phyloP scores from a whole-genome alignment of 768 basidiomycete genomes.

The Pisolithus sp. region DNA sequence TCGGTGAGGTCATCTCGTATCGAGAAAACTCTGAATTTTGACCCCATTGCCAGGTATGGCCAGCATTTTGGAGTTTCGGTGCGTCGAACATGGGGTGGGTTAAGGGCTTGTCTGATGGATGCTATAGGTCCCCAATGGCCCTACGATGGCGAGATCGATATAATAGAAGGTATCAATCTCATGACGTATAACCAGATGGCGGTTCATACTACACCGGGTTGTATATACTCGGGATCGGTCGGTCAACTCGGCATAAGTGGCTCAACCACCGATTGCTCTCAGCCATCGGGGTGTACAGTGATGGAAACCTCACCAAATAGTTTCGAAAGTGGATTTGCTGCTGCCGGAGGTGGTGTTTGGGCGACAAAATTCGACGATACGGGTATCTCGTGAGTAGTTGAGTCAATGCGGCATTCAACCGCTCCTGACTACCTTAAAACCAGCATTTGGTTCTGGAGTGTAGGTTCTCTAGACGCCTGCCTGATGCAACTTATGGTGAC shows the following conservation, averaged over 20 bases:
- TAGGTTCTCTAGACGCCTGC: constrained; percentile 17
- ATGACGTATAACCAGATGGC: constrained; percentile 49
- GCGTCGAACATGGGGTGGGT: neutral
- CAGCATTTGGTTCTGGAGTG: constrained; percentile 48
- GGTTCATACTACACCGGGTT: constrained; percentile 42
- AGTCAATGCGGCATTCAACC: neutral
- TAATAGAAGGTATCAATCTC: constrained; percentile 55
- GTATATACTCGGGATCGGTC: constrained; percentile 25
- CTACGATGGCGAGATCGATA: constrained; percentile 48
- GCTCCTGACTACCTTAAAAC: constrained; percentile 1
- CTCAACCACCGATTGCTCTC: constrained; percentile 14
- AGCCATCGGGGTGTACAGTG: constrained; percentile 24
- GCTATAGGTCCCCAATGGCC: constrained; percentile 34
- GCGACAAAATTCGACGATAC: constrained; percentile 62
- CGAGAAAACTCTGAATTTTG: constrained; percentile 5
- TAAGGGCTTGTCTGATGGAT: neutral
- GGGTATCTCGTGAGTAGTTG: constrained; percentile 40
- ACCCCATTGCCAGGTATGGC: constrained; percentile 19
- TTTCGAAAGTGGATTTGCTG: constrained; percentile 15
- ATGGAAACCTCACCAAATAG: constrained; percentile 26
- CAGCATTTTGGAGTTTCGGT: constrained; percentile 29
- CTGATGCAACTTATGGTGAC: neutral
- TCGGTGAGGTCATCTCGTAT: constrained; percentile 31
- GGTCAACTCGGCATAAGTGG: constrained; percentile 29
- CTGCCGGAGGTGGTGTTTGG: constrained; percentile 54